Conservation (phyloP, 2,329 filamentous ascomycete genomes). For the Dactylellina drechsleri region DNA sequence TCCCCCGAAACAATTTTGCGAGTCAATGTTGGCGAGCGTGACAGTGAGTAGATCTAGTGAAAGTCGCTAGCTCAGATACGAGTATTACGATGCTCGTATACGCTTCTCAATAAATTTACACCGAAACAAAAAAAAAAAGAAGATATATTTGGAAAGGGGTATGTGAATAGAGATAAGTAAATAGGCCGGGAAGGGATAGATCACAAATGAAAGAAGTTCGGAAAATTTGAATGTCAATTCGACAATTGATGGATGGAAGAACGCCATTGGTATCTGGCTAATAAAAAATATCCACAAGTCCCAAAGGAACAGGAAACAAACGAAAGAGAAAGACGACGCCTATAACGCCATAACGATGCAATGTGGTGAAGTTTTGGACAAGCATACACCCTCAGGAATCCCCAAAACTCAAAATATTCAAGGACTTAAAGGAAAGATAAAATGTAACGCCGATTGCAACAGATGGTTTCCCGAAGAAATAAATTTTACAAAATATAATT, state of each 20-base stretch:
- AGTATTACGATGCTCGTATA: too few relatives aligned
- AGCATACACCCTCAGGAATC: slow-evolving; percentile 19
- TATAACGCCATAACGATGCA: slow-evolving; percentile 44
- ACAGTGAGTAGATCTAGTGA: too few relatives aligned
- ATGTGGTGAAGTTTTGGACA: slow-evolving; percentile 19
- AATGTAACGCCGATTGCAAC: slow-evolving; percentile 9
- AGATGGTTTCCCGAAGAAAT: not conserved
- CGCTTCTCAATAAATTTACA: too few relatives aligned
- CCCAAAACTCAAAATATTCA: slow-evolving; percentile 17
- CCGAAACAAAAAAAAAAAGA: not conserved
- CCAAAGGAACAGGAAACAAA: slow-evolving; percentile 11
- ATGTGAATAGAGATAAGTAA: not conserved
- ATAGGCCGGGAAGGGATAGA: not conserved
- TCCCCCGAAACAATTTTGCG: too few relatives aligned
- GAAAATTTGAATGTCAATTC: not conserved
- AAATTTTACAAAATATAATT: slow-evolving; percentile 2
- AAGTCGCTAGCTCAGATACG: too few relatives aligned
- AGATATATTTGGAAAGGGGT: not conserved
- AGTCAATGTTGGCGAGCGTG: too few relatives aligned
- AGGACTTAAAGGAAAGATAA: slow-evolving; percentile 23
- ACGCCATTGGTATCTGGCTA: slow-evolving; percentile 35
- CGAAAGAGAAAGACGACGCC: slow-evolving; percentile 31
- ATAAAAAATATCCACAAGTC: not conserved
- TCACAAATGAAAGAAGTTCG: slow-evolving; percentile 34
- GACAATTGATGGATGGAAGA: not conserved